Evolutionary conservation across 768 basidiomycete genomes (phyloP).

Genomic region (Pulveroboletus frians): DNA sequence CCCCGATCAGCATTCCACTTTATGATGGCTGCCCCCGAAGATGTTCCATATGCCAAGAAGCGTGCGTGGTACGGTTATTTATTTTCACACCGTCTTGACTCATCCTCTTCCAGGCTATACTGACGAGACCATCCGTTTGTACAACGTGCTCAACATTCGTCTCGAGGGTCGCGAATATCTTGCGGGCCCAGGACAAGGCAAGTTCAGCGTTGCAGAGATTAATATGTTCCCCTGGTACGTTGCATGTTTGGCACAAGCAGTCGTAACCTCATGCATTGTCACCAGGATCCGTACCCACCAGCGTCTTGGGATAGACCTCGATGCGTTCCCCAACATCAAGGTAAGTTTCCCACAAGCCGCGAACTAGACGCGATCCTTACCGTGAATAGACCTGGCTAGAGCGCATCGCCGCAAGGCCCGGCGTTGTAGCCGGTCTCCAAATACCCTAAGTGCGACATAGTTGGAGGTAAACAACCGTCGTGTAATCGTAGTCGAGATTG

Average conservation of each 20-base stretch:
- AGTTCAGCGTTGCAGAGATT: slow-evolving; percentile 66
- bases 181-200: slow-evolving; percentile 67
- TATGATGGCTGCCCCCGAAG: slow-evolving; percentile 54
- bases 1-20: slow-evolving; percentile 60
- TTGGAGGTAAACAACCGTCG: neutral
- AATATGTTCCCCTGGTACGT: slow-evolving; percentile 60
- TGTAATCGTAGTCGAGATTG: neutral
- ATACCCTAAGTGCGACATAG: slow-evolving; percentile 9
- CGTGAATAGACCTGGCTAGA: slow-evolving; percentile 27
- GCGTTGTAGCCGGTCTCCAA: slow-evolving; percentile 21
- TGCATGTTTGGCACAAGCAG: neutral
- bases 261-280: neutral
- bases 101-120: slow-evolving; percentile 50
- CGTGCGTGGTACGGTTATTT: slow-evolving; percentile 32
- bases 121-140: slow-evolving; percentile 80
- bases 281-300: slow-evolving; percentile 51
- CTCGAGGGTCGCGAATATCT: slow-evolving; percentile 74
- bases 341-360: slow-evolving; percentile 22
- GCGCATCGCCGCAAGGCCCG: slow-evolving; percentile 20
- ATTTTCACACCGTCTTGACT: neutral
- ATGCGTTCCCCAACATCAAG: slow-evolving; percentile 61
- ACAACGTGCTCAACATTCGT: slow-evolving; percentile 75
- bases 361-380: neutral
- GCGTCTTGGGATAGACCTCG: slow-evolving; percentile 51
- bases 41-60: slow-evolving; percentile 65